Percentiles rank a stretch among this genome's conserved stretches.
Conservation (phyloP, 306 rosid genomes). For the Gleditsia sinensis region DNA sequence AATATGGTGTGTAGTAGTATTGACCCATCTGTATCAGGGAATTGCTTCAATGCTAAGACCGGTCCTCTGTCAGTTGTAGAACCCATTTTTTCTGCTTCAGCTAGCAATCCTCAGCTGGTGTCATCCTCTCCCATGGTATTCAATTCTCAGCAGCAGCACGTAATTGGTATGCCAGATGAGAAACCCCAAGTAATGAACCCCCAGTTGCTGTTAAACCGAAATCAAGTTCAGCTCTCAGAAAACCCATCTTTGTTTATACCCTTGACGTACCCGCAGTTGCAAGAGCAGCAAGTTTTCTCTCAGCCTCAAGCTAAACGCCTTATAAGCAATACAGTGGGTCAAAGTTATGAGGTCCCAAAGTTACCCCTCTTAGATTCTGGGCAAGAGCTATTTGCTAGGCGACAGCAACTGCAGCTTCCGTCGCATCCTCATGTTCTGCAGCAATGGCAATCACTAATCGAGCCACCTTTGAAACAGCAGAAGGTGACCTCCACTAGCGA, state of each 20-base stretch:
- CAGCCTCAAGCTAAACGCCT: slow-evolving; percentile 64
- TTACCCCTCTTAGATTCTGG: slow-evolving; percentile 50
- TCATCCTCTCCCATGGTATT: slow-evolving; percentile 52
- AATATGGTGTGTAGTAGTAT: slow-evolving; percentile 41
- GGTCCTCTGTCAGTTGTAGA: slow-evolving; percentile 30
- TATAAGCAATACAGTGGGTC: slow-evolving; percentile 51
- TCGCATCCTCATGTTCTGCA: slow-evolving; percentile 66
- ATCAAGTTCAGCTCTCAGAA: slow-evolving; percentile 63
- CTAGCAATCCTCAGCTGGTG: slow-evolving; percentile 39
- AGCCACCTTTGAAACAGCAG: slow-evolving; percentile 49
- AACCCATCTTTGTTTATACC: slow-evolving; percentile 77
- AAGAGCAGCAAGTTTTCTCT: slow-evolving; percentile 60
- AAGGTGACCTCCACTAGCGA: slow-evolving; percentile 53
- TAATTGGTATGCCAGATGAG: slow-evolving; percentile 60
- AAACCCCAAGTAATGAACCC: slow-evolving; percentile 75
- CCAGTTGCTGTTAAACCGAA: slow-evolving; percentile 59
- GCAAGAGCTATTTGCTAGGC: slow-evolving; percentile 51
- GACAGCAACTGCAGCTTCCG: slow-evolving; percentile 65
- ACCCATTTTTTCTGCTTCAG: slow-evolving; percentile 45
- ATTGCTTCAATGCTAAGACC: slow-evolving; percentile 36
- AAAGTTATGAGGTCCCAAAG: slow-evolving; percentile 51
- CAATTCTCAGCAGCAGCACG: slow-evolving; percentile 49
- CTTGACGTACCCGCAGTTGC: slow-evolving; percentile 58
- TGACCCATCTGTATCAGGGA: slow-evolving; percentile 42
- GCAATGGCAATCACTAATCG: slow-evolving; percentile 58